Evolutionary conservation across 2,329 filamentous ascomycete genomes (phyloP).

Genomic region (Westerdykella aurantiaca): DNA sequence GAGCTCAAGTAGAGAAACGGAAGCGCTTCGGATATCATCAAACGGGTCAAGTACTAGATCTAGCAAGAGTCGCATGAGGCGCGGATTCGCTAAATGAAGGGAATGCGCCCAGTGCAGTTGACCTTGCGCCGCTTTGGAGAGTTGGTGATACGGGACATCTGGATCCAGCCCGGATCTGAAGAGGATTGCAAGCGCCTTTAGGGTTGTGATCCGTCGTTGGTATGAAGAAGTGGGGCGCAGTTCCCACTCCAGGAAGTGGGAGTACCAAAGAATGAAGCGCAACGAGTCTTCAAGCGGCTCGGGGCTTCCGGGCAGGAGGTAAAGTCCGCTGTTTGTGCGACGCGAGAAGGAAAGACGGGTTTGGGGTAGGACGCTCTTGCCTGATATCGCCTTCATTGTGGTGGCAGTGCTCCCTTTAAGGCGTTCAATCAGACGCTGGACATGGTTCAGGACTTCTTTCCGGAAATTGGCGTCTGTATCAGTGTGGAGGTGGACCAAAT

Average conservation of each 20-base stretch:
- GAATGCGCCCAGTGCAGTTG: constrained; percentile 48
- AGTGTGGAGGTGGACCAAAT: constrained; percentile 67
- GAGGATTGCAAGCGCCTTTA: constrained; percentile 65
- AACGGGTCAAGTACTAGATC: constrained; percentile 86
- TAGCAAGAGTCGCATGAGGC: constrained; percentile 58
- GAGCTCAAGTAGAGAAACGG: constrained; percentile 43
- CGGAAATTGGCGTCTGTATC: constrained; percentile 84
- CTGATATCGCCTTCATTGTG: constrained; percentile 16
- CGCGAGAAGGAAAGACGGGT: constrained; percentile 16
- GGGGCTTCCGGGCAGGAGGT: constrained; percentile 1
- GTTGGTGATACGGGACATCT: constrained; percentile 31
- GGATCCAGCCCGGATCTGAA: constrained; percentile 63
- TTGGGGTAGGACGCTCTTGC: constrained; percentile 1
- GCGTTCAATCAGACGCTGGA: constrained; percentile 70
- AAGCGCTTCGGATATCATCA: constrained; percentile 71
- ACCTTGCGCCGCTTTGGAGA: constrained; percentile 46
- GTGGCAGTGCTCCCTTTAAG: constrained; percentile 43
- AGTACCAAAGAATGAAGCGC: constrained; percentile 68
- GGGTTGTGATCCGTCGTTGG: constrained; percentile 75
- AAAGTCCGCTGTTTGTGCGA: constrained; percentile 3
- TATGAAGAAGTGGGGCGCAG: constrained; percentile 79
- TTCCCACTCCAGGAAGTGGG: constrained; percentile 65
- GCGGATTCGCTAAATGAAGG: constrained; percentile 39
- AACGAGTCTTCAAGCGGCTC: constrained; percentile 47
- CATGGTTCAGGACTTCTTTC: constrained; percentile 69